Base-by-base conservation (phyloP, 2,329 filamentous ascomycete species). In the Fonsecaea pedrosoi region DNA sequence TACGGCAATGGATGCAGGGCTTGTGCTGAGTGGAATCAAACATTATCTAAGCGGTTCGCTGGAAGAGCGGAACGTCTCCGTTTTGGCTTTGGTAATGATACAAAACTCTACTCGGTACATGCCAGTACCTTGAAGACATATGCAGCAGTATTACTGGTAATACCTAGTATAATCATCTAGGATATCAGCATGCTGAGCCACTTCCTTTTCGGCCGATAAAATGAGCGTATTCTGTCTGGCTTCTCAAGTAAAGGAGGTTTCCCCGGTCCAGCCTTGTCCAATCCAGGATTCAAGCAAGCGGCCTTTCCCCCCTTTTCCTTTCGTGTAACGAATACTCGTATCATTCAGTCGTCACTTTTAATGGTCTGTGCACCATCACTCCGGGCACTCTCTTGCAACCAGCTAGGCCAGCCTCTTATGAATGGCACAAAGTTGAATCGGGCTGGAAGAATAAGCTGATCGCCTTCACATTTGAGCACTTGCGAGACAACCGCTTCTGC, bases 401-500 rank as follows among this genome's bases (percentile, higher is more conserved):
- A 85, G 45, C 77, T 77, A 0, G 83, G 78, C 64, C 78, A 70
- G 5, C 72, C 77, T 13, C 78, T 72, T 54, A 79, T 53, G 12
- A 32, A 35, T 8, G 54, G 18, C 25, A 45, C 59, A 69, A 66
- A 60, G 21, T 37, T 42, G 9, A 66, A 54, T 4, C 40, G 54
- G 10, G 65, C 71, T 5, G 85, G 82, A 30, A 86, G 70, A 21
- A 85, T 77, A 15, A 86, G 73, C 70, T 83, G 80, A 4, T 81
- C 83, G 67, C 83, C 83, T 59, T 79, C 78, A 57, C 83, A 80
- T 38, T 76, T 80, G 21, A 85, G 73, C 10, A 87, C 78, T 70
- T 86, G 82, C 66, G 78, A 78, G 48, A 85, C 80, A 4, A 87
- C 79, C 0, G 80, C 82, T 4, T 80, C 77, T 2, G 83, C 81